A percentile compares a stretch with the other conserved stretches of the same genome.
phyloP scores from a whole-genome alignment of 257 asterid species.

The Nicotiana attenuata region DNA sequence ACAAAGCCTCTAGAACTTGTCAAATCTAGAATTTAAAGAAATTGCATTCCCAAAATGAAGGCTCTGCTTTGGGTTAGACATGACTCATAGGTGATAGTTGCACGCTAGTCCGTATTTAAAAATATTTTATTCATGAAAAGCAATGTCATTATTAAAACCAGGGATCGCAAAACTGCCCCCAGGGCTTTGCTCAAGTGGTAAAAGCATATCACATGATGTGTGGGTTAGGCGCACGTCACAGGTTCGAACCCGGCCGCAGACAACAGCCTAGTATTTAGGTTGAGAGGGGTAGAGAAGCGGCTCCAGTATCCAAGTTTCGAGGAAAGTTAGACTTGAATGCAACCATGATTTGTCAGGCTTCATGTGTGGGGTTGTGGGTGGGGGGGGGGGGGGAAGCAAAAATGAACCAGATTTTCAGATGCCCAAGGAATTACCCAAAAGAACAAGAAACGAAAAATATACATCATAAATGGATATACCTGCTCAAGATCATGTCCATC shows the following conservation, averaged over 20 bases:
- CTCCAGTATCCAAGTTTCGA: not conserved
- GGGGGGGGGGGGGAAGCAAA: not conserved
- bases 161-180: not conserved
- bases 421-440: not conserved
- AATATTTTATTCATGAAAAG: not conserved
- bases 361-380: not conserved
- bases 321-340: not conserved
- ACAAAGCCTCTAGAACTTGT: not conserved
- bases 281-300: too few species aligned
- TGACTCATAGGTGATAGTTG: not conserved
- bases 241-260: too few species aligned
- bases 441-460: not conserved
- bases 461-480: constrained; percentile 31
- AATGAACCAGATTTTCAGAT: not conserved
- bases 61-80: not conserved
- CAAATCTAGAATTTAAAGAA: not conserved
- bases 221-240: not conserved
- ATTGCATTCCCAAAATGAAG: not conserved
- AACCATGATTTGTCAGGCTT: not conserved
- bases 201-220: not conserved
- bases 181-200: not conserved
- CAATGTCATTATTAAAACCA: not conserved
- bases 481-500: constrained; percentile 74
- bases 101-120: not conserved
- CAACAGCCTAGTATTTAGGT: too few species aligned